A percentile compares a stretch with the other conserved stretches of the same genome.
Evolutionary conservation across 129 eudicot species (phyloP).

Genomic region (Silybum marianum): DNA sequence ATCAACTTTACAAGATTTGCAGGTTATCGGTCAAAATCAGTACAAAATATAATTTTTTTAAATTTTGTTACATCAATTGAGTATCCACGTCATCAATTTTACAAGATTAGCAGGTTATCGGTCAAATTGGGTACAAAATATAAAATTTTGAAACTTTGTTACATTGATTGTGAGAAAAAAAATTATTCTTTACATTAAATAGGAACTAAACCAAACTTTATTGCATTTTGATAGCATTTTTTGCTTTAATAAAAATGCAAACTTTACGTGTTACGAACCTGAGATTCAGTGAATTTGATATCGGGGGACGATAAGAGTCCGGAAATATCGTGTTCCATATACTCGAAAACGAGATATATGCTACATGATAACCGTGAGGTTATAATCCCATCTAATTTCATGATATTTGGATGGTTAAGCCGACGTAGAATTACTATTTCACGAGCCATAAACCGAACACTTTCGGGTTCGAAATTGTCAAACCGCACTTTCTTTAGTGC

Average conservation of each 20-base stretch:
- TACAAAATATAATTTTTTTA: no score
- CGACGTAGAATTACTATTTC: constrained; percentile 82
- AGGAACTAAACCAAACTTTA: background rate
- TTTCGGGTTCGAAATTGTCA: constrained; percentile 94
- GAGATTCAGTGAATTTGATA: constrained; percentile 75
- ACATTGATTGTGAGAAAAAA: no score
- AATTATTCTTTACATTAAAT: background rate
- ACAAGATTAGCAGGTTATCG: background rate
- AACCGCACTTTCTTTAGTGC: constrained; percentile 89
- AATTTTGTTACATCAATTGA: no score
- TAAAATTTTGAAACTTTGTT: no score
- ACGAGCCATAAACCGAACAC: constrained; percentile 98
- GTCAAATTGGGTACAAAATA: no score
- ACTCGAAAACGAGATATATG: constrained; percentile 91
- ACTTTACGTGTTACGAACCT: constrained; percentile 49
- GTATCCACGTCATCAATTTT: background rate
- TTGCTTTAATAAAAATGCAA: background rate
- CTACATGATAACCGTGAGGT: constrained; percentile 82
- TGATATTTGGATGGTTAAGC: constrained; percentile 90
- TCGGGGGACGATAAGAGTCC: constrained; percentile 82
- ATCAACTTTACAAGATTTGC: no score
- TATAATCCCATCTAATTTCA: constrained; percentile 79
- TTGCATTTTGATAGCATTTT: background rate
- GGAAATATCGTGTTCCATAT: constrained; percentile 93
- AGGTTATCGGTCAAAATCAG: no score